phyloP scores from a whole-genome alignment of 2,329 filamentous ascomycete genomes.

The Arthroderma uncinatum region DNA sequence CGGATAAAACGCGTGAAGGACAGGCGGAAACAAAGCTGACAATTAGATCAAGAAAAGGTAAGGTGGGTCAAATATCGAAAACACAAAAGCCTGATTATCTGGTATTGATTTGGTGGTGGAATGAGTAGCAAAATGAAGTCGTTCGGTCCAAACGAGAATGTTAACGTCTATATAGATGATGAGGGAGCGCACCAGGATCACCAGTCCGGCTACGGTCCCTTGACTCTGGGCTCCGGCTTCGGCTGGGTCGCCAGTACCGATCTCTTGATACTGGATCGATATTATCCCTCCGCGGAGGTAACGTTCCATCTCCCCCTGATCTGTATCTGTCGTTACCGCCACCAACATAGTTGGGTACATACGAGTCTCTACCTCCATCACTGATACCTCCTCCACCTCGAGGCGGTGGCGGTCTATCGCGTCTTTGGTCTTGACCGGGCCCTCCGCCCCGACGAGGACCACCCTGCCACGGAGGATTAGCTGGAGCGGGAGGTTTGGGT shows the following conservation, averaged over 20 bases:
- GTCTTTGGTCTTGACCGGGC: conserved; percentile 12
- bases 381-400: conserved; percentile 15
- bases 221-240: conserved; percentile 11
- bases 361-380: conserved; percentile 26
- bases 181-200: conserved; percentile 6
- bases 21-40: neutral
- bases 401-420: conserved; percentile 20
- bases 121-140: neutral
- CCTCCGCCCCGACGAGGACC: conserved; percentile 21
- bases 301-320: conserved; percentile 3
- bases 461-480: conserved; percentile 20
- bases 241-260: conserved; percentile 11
- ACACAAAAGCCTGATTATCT: neutral
- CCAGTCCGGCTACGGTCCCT: conserved; percentile 10
- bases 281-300: conserved; percentile 9
- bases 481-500: conserved; percentile 27
- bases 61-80: neutral
- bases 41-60: neutral
- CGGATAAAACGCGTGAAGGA: neutral
- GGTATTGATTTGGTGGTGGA: neutral
- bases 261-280: conserved; percentile 7
- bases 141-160: neutral
- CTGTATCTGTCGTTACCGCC: conserved; percentile 9
- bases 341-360: conserved; percentile 28
- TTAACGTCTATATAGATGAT: conserved; percentile 12